These are phyloP conservation scores for Cyberlindnera japonica DNA, from an alignment of 805 yeast species.

Conservation along the genomic window DNA sequence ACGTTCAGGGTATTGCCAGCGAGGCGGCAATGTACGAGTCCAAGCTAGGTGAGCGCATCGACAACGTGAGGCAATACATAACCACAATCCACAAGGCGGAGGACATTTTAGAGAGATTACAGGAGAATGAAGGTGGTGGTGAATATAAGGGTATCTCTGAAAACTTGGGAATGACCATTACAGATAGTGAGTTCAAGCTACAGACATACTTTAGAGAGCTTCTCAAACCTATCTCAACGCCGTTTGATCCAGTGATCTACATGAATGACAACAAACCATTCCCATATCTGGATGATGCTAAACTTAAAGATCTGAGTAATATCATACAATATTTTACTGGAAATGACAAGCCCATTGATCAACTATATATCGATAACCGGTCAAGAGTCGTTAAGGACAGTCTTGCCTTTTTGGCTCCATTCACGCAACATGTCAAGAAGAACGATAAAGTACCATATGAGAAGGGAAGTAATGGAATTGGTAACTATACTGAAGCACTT, in stretches of 20 bases:
- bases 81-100: slow-evolving; percentile 43
- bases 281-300: slow-evolving; percentile 36
- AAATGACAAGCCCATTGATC: slow-evolving; percentile 28
- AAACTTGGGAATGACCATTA: slow-evolving; percentile 53
- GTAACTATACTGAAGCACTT: slow-evolving; percentile 49
- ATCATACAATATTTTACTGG: slow-evolving; percentile 46
- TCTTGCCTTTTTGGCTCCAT: slow-evolving; percentile 44
- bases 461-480: slow-evolving; percentile 58
- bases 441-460: slow-evolving; percentile 49
- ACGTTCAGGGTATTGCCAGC: slow-evolving; percentile 47
- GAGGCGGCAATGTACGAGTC: slow-evolving; percentile 41
- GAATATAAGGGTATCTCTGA: slow-evolving; percentile 67
- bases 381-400: slow-evolving; percentile 38
- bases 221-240: slow-evolving; percentile 36
- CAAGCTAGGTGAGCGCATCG: slow-evolving; percentile 31
- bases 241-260: slow-evolving; percentile 43
- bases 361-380: slow-evolving; percentile 41
- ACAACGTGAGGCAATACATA: slow-evolving; percentile 33
- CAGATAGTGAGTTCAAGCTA: slow-evolving; percentile 53
- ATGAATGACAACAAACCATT: slow-evolving; percentile 39
- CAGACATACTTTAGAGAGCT: slow-evolving; percentile 45
- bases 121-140: slow-evolving; percentile 31
- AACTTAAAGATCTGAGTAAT: slow-evolving; percentile 35
- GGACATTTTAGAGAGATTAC: slow-evolving; percentile 37
- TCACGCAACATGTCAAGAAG: slow-evolving; percentile 38